These are phyloP conservation scores for Mycena rosella DNA, from an alignment of 768 basidiomycete species.

Conservation along the genomic window DNA sequence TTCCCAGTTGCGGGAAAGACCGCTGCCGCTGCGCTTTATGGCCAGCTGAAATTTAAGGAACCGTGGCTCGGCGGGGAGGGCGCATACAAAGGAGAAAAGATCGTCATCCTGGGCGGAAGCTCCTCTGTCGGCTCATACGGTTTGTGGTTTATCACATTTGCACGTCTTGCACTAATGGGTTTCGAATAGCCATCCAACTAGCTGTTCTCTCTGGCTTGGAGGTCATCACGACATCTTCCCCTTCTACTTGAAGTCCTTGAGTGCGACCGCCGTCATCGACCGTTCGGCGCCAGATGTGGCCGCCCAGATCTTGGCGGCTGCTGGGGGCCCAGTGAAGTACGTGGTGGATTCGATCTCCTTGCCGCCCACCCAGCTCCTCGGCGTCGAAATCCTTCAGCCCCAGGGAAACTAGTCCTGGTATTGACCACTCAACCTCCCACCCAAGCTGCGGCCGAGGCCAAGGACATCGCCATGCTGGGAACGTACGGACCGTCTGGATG, in stretches of 20 bases:
- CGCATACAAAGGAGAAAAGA: constrained; percentile 19
- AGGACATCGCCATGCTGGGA: background rate
- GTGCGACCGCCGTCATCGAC: constrained; percentile 19
- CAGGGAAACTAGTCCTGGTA: background rate
- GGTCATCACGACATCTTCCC: constrained; percentile 24
- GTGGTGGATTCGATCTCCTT: constrained; percentile 21
- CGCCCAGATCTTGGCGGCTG: background rate
- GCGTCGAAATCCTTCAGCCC: constrained; percentile 9
- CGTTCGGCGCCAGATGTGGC: background rate
- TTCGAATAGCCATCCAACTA: constrained; percentile 19
- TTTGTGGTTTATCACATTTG: background rate
- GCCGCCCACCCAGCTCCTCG: constrained; percentile 16
- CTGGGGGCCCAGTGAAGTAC: constrained; percentile 18
- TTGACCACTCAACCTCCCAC: background rate
- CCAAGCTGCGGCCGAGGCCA: constrained; percentile 1
- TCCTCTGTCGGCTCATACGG: constrained; percentile 20
- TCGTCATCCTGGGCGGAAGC: constrained; percentile 22
- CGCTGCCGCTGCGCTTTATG: constrained; percentile 14
- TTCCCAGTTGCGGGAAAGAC: constrained; percentile 9
- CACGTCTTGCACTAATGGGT: background rate
- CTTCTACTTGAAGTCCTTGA: constrained; percentile 22
- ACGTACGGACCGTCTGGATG: background rate
- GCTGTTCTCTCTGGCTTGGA: constrained; percentile 20
- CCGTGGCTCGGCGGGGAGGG: constrained; percentile 18
- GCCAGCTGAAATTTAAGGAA: constrained; percentile 7